Base-by-base conservation (phyloP, 371 early-diverging fungal species). In the Syncephalastrum racemosum region DNA sequence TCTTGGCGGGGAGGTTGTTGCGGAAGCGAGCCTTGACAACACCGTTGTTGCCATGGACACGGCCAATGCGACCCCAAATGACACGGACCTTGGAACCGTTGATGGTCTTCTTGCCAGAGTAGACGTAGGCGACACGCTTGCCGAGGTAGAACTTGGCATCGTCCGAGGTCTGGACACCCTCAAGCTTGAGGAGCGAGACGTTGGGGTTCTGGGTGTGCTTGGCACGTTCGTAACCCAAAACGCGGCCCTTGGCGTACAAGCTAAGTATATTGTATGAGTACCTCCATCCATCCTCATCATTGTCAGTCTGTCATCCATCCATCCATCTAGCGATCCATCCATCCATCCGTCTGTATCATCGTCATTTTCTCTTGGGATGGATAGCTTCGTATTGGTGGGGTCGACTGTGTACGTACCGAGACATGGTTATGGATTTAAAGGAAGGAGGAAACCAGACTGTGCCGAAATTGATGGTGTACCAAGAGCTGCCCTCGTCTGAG, bases 21-120 rank as follows among this genome's bases (percentile, higher is more conserved):
- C 89, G 84, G 91, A 97, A 98, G 80, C 91, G 92, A 66, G 98
- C 99, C 77, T 93, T 88, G 66, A 97, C 98, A 55, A 90, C 91
- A 67, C 98, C 98, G 63, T 88, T 88, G 80, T 88, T 96, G 65
- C 98, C 98, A 81, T 98, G 98, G 70, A 91, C 61, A 66, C 97
- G 90, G 67, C 93, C 89, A 77, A 97, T 81, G 63, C 91, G 89
- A 66, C 98, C 98, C 97, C 97, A 98, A 85, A 97, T 93, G 74
- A 90, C 91, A 73, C 97, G 90, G 82, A 94, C 81, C 80, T 90
- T 88, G 80, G 90, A 85, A 67, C 96, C 97, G 81, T 95, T 90
- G 64, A 88, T 86, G 62, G 89, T 86, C 60, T 87, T 85, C 83
- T 92, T 91, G 68, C 91, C 93, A 62, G 87, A 86, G 86, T 94